Evolutionary conservation across 176 grass and related monocot species (phyloP).

Genomic region (Rhipidocladum racemiflorum): DNA sequence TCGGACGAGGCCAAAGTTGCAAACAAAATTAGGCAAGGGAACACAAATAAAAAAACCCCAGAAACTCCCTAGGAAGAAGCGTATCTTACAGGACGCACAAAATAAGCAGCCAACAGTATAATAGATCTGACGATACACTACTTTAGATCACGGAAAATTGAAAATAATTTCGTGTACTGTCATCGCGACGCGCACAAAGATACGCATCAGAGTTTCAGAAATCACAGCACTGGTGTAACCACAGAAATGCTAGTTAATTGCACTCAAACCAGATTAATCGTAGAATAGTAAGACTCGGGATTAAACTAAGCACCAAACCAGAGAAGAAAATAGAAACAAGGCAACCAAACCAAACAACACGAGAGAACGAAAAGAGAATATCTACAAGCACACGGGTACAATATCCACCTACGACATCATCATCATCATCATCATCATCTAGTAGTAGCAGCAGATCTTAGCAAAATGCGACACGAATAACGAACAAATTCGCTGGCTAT

Average conservation of each 20-base stretch:
- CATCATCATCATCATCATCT: background rate
- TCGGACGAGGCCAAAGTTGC: too few relatives aligned
- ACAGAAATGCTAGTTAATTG: background rate
- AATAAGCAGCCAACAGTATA: background rate
- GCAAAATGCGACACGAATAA: constrained; percentile 41
- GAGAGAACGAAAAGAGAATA: constrained; percentile 16
- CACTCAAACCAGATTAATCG: background rate
- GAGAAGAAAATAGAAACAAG: background rate
- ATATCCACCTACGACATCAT: background rate
- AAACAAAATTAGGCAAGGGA: too few relatives aligned
- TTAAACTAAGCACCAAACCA: background rate
- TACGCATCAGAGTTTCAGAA: background rate
- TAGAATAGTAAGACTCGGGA: background rate
- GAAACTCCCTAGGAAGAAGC: background rate
- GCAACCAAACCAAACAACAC: background rate
- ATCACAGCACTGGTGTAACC: background rate
- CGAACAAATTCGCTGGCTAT: constrained; percentile 31
- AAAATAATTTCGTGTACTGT: background rate
- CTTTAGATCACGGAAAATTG: background rate
- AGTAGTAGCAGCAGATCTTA: constrained; percentile 25
- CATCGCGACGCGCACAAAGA: background rate
- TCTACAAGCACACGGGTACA: constrained; percentile 34
- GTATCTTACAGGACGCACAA: background rate
- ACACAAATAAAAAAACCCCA: too few relatives aligned
- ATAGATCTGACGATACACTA: background rate